Evolutionary conservation across 768 basidiomycete genomes (phyloP), one percentile per base, ranked within the genome.

Genomic region (Leccinum sublutescens): DNA sequence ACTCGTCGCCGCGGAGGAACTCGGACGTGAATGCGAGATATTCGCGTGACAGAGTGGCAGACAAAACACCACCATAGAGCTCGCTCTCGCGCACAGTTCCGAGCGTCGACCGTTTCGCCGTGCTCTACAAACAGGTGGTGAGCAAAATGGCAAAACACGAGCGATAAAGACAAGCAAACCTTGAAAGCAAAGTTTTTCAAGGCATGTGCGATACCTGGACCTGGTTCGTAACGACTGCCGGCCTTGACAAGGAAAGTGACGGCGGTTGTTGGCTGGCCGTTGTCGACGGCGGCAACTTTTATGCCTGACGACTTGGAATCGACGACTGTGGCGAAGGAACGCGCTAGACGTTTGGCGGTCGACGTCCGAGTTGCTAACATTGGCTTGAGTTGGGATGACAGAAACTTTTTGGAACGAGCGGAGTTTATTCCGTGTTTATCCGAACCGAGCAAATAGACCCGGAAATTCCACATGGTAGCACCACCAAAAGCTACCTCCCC

Each of bases 121-220:
- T 96, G 77, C 89, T 91, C 96, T 98, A 72, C 1, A 34, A 6
- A 17, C 14, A 2, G 4, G 14, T 29, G 19, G 27, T 60, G 51
- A 61, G 47, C 6, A 21, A 51, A 9, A 17, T 15, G n/a, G 36
- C 19, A 4, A 10, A 3, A 43, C 27, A 9, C 1, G 4, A 56
- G 47, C n/a, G 4, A 10, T 2, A 56, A 40, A 12, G 5, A 1
- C 21, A 31, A 50, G 70, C 86, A 51, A 65, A 98, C 96, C 90
- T 97, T 98, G 87, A 96, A 98, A 60, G 95, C 89, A 83, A 95
- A 98, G 85, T 94, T 95, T 84, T 97, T 97, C 75, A 98, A 82
- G 61, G 86, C 88, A 79, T 96, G 92, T 2, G 96, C 95, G 59
- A 94, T 85, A 67, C 96, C 96, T 47, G 93, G 85, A 71, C 88